A percentile compares a stretch with the other conserved stretches of the same genome.
phyloP scores from a whole-genome alignment of 805 yeast genomes.

The Metschnikowia cubensis region DNA sequence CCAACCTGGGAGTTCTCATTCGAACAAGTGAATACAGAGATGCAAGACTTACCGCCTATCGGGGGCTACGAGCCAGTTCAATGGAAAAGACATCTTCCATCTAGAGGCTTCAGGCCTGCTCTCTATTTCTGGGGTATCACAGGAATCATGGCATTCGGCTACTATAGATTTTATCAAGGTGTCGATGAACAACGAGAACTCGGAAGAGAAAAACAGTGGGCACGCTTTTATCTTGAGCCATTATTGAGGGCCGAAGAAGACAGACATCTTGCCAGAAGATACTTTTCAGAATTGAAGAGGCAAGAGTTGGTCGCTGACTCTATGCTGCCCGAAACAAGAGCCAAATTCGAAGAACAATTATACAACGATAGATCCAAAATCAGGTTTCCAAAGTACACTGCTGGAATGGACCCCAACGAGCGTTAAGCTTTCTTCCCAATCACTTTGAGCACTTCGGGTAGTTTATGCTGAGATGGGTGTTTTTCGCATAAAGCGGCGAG shows the following conservation, averaged over 20 bases:
- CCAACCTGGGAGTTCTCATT: conserved; percentile 1
- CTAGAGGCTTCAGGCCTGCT: conserved; percentile 79
- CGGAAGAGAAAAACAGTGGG: conserved; percentile 71
- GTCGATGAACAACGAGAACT: conserved; percentile 75
- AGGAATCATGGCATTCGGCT: conserved; percentile 67
- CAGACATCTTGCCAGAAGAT: conserved; percentile 71
- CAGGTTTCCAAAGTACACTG: conserved; percentile 41
- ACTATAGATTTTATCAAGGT: conserved; percentile 60
- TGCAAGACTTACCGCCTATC: conserved; percentile 84
- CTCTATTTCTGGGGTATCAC: conserved; percentile 63
- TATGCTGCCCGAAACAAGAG: conserved; percentile 36
- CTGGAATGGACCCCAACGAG: conserved; percentile 36
- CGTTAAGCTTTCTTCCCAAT: conserved; percentile 11
- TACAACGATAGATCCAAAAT: conserved; percentile 43
- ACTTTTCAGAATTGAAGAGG: conserved; percentile 58
- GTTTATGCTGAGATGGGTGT: neutral
- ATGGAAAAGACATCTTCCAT: conserved; percentile 84
- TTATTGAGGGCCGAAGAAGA: conserved; percentile 78
- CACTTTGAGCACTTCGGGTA: neutral
- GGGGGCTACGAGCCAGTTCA: conserved; percentile 84
- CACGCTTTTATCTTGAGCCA: conserved; percentile 69
- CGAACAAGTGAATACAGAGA: conserved; percentile 10
- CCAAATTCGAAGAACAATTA: conserved; percentile 40
- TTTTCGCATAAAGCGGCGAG: neutral
- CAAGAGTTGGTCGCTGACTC: conserved; percentile 51